A percentile compares a stretch with the other conserved stretches of the same genome.
These are phyloP conservation scores for Artemisia tridentata DNA, from an alignment of 129 eudicot species.

Conservation along the genomic window DNA sequence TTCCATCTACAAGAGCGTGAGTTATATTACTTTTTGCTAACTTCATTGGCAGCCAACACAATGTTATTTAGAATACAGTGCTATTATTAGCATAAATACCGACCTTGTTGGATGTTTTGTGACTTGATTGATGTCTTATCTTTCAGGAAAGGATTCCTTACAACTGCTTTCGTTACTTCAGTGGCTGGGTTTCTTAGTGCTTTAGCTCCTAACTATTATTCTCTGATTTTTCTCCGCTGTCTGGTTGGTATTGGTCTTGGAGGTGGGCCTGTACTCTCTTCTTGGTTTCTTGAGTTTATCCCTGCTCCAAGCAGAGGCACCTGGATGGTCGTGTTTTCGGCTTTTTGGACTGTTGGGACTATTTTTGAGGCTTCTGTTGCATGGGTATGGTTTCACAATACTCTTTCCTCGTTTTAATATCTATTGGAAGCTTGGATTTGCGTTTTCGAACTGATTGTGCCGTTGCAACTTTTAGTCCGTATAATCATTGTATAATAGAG, in stretches of 20 bases:
- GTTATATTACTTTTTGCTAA: neutral
- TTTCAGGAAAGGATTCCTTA: conserved; percentile 63
- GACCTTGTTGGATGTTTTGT: neutral
- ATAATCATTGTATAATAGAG: no score
- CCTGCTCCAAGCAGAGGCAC: conserved; percentile 70
- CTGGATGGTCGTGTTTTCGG: conserved; percentile 74
- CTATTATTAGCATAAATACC: neutral
- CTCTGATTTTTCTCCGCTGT: conserved; percentile 52
- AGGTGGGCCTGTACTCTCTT: conserved; percentile 69
- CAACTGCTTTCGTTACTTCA: conserved; percentile 52
- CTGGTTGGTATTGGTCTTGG: conserved; percentile 77
- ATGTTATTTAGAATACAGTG: neutral
- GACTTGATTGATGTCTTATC: neutral
- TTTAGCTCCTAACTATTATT: conserved; percentile 58
- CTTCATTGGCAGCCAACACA: neutral
- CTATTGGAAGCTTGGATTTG: neutral
- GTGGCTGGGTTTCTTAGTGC: conserved; percentile 59
- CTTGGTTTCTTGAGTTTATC: conserved; percentile 80
- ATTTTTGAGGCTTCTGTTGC: conserved; percentile 75
- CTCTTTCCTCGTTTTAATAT: neutral
- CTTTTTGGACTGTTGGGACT: conserved; percentile 83
- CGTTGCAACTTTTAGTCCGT: no score
- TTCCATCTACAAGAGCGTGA: neutral
- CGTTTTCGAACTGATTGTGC: conserved; percentile 5
- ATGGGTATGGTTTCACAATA: conserved; percentile 47